These are phyloP conservation scores for Alternaria sp. DNA, from an alignment of 2,329 filamentous ascomycete genomes.

Conservation along the genomic window DNA sequence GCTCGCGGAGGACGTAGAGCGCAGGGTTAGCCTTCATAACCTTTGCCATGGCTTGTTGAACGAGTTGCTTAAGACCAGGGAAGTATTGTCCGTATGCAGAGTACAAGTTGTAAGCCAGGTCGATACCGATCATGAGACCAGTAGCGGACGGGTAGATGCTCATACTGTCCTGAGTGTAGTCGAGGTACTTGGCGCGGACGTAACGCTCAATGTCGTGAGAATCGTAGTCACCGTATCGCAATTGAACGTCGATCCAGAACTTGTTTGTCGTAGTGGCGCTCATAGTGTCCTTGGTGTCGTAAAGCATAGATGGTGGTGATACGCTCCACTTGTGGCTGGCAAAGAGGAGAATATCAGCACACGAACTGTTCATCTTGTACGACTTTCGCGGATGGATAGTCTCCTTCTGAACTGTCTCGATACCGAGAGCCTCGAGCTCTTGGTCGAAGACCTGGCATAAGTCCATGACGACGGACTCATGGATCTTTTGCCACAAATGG, in stretches of 20 bases:
- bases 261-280: slow-evolving; percentile 96
- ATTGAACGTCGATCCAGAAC: slow-evolving; percentile 97
- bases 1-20: slow-evolving; percentile 92
- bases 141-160: slow-evolving; percentile 98
- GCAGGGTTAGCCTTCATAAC: slow-evolving; percentile 99
- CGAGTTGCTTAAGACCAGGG: slow-evolving; percentile 90
- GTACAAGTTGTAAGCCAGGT: slow-evolving; percentile 97
- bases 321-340: slow-evolving; percentile 99
- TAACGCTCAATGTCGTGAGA: slow-evolving; percentile 99
- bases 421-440: slow-evolving; percentile 91
- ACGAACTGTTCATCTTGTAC: slow-evolving; percentile 99
- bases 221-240: slow-evolving; percentile 97
- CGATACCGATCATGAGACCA: slow-evolving; percentile 96
- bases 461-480: slow-evolving; percentile 99
- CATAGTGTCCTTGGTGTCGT: slow-evolving; percentile 95
- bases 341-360: slow-evolving; percentile 94
- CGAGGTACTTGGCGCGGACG: slow-evolving; percentile 95
- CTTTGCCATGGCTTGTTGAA: slow-evolving; percentile 99
- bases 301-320: slow-evolving; percentile 87
- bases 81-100: slow-evolving; percentile 99
- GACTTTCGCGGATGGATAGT: slow-evolving; percentile 99
- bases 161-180: slow-evolving; percentile 98
- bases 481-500: slow-evolving; percentile 99
- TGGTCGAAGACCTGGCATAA: slow-evolving; percentile 98
- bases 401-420: slow-evolving; percentile 98